Percentiles rank a stretch among this genome's conserved stretches.
These are phyloP conservation scores for Fomitopsis palustris DNA, from an alignment of 1,284 basidiomycete genomes.

Conservation along the genomic window DNA sequence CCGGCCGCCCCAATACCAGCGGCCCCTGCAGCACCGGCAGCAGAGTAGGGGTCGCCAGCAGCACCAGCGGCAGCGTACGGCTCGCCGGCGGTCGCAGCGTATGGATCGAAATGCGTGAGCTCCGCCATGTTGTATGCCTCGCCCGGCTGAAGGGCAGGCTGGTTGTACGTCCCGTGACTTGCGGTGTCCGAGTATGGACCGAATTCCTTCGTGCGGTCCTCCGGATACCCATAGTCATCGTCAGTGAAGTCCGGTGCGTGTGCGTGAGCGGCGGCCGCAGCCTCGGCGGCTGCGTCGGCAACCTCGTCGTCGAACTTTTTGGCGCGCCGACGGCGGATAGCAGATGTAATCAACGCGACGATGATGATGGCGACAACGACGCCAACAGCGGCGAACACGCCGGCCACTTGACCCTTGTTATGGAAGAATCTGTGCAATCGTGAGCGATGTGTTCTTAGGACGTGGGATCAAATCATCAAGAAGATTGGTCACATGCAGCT, in stretches of 20 bases:
- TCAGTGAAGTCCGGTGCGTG: conserved; percentile 51
- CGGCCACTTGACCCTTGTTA: conserved; percentile 69
- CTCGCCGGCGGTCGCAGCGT: conserved; percentile 22
- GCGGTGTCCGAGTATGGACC: conserved; percentile 54
- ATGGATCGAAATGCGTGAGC: conserved; percentile 35
- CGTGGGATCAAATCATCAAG: background rate
- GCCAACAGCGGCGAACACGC: conserved; percentile 66
- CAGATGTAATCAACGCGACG: conserved; percentile 49
- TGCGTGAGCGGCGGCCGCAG: conserved; percentile 27
- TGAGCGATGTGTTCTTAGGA: background rate
- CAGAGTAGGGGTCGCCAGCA: conserved; percentile 17
- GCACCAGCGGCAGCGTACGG: conserved; percentile 19
- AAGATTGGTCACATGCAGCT: background rate
- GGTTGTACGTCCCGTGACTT: conserved; percentile 57
- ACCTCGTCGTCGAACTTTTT: conserved; percentile 66
- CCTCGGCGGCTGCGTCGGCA: conserved; percentile 49
- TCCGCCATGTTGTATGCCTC: conserved; percentile 51
- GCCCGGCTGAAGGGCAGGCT: conserved; percentile 43
- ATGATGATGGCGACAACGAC: conserved; percentile 49
- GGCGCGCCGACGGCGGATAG: conserved; percentile 59
- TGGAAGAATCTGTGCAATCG: conserved; percentile 52
- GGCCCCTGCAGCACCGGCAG: conserved; percentile 24
- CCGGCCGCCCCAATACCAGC: conserved; percentile 29
- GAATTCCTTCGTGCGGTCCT: conserved; percentile 19
- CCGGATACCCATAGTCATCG: conserved; percentile 36